Conservation (phyloP, 2,329 filamentous ascomycete species). For the Dichotomopilus funicola region DNA sequence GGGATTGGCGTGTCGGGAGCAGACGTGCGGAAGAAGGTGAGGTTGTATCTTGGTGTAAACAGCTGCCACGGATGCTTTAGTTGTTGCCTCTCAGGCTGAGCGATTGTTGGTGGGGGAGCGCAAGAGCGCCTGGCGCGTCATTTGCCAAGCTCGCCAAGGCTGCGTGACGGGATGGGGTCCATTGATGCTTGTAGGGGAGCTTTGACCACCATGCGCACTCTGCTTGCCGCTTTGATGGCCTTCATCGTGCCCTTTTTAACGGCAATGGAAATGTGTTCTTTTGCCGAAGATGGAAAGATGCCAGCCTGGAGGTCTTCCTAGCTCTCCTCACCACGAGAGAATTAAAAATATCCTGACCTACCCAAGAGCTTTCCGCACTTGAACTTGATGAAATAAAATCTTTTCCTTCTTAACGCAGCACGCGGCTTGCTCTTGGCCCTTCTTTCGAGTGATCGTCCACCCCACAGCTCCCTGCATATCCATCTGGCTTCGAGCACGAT, state of each 20-base stretch:
- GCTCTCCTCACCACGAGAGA: background rate
- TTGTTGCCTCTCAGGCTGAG: background rate
- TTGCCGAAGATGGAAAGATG: conserved; percentile 27
- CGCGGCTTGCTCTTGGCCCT: too few species aligned
- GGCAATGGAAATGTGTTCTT: conserved; percentile 26
- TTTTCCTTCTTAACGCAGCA: background rate
- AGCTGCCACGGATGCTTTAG: background rate
- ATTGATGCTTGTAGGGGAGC: conserved; percentile 17
- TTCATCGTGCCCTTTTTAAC: conserved; percentile 13
- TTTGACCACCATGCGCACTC: conserved; percentile 20
- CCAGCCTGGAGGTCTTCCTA: conserved; percentile 21
- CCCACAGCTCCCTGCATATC: too few species aligned
- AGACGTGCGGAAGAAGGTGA: too few species aligned
- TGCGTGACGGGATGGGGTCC: background rate
- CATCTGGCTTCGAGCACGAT: background rate
- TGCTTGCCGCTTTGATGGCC: conserved; percentile 17
- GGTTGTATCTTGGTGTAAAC: too few species aligned
- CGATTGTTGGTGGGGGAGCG: background rate
- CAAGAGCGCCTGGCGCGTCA: conserved; percentile 1
- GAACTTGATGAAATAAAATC: conserved; percentile 7
- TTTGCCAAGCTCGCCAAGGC: background rate
- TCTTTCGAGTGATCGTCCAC: too few species aligned
- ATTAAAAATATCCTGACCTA: conserved; percentile 3
- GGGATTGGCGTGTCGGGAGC: background rate
- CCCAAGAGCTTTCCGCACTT: background rate